Percentiles rank a stretch among this genome's conserved stretches.
Evolutionary conservation across 225 moss, liverwort and hornwort species (phyloP).

Genomic region (Takakia lepidozioides): DNA sequence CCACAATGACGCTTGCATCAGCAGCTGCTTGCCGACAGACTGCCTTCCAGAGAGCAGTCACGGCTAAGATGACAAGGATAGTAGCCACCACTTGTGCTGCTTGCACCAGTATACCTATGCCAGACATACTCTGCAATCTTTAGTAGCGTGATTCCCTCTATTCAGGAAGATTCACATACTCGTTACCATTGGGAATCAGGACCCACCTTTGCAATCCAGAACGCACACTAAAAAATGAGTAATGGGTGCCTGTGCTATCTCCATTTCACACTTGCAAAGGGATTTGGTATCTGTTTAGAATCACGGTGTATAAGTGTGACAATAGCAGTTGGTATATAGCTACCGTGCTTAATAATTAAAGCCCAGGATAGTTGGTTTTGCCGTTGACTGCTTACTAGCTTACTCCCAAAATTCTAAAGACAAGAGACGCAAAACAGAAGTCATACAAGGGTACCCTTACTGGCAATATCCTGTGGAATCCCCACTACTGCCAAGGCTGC

Average conservation of each 20-base stretch:
- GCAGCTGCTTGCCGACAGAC: slow-evolving; percentile 50
- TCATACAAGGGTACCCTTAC: slow-evolving; percentile 11
- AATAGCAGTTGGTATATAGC: neutral
- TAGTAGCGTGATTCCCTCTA: too few species aligned
- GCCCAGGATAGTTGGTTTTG: neutral
- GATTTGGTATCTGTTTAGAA: too few species aligned
- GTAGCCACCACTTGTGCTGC: slow-evolving; percentile 35
- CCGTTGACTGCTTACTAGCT: too few species aligned
- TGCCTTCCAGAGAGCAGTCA: slow-evolving; percentile 80
- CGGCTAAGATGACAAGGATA: slow-evolving; percentile 43
- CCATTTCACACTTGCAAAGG: too few species aligned
- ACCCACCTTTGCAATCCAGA: too few species aligned
- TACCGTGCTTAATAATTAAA: neutral
- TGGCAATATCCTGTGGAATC: slow-evolving; percentile 35
- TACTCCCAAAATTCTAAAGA: too few species aligned
- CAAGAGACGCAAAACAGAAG: neutral
- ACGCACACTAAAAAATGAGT: too few species aligned
- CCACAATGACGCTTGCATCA: slow-evolving; percentile 41
- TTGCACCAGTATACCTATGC: slow-evolving; percentile 56
- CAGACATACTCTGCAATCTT: slow-evolving; percentile 2
- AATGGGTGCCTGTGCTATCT: too few species aligned
- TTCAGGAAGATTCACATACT: too few species aligned
- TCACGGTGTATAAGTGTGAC: neutral
- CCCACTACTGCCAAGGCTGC: slow-evolving; percentile 33
- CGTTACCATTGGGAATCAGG: too few species aligned